A percentile compares a stretch with the other conserved stretches of the same genome.
phyloP scores from a whole-genome alignment of 75 land plant genomes.

The Selaginella tamariscina region DNA sequence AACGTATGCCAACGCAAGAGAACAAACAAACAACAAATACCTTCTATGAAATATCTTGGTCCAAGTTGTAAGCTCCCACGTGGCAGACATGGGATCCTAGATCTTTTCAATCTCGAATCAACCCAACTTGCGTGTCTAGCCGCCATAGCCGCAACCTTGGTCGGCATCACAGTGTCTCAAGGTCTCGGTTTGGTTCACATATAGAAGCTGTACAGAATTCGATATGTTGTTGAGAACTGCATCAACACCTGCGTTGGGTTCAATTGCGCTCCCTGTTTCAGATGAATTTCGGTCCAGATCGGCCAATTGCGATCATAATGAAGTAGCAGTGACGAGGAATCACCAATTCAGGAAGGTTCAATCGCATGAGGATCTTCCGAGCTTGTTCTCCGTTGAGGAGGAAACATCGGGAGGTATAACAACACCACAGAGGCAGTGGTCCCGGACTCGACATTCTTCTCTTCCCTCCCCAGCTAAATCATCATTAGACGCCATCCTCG shows the following conservation, averaged over 20 bases:
- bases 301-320: neutral
- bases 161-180: too few relatives aligned
- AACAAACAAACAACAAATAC: too few relatives aligned
- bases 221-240: neutral
- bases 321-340: neutral
- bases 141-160: neutral
- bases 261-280: neutral
- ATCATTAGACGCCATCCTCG: neutral
- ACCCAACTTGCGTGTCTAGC: too few relatives aligned
- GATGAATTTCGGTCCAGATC: neutral
- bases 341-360: neutral
- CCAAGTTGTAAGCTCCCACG: too few relatives aligned
- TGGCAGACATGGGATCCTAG: too few relatives aligned
- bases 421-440: neutral
- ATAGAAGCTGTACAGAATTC: neutral
- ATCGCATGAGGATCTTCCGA: neutral
- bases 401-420: neutral
- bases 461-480: neutral
- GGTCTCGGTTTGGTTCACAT: too few relatives aligned
- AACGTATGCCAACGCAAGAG: too few relatives aligned
- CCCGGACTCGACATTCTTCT: neutral
- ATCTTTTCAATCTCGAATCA: too few relatives aligned
- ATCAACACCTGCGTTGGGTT: neutral
- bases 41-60: too few relatives aligned
- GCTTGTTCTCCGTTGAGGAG: neutral